Evolutionary conservation across 768 basidiomycete species (phyloP), one percentile per base, ranked within the genome.

Genomic region (Cystobasidiopsis lactophilus): DNA sequence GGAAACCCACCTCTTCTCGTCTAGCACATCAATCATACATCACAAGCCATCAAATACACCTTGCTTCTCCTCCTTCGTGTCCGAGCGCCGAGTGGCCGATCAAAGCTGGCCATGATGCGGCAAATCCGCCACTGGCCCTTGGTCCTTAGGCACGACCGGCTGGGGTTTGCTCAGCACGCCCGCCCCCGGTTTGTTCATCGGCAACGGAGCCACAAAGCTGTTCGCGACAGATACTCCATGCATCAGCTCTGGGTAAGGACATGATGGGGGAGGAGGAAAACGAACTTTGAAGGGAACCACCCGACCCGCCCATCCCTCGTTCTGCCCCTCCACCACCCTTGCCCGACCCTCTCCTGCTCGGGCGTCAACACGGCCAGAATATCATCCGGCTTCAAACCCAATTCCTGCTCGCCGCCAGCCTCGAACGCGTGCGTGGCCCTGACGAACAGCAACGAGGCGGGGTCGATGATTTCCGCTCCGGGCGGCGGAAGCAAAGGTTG

Each of bases 271-370:
- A 29, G 23, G 23, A 31, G 9, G 14, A 23, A 47, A 30, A 29
- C 45, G 23, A 4, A 47, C 45, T 23, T 85, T 53, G 71, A 74
- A 1, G 89, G 89, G 73, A 96, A 93, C 85, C 86, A 96, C 0
- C 89, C 89, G 59, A 83, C 78, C 59, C 80, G 72, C 0, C 89
- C 89, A 58, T 93, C 88, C 53, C 89, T 72, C 55, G 83, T 88
- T 43, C 89, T 73, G 1, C 89, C 89, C 65, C 77, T 79, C 88
- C 86, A 95, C 89, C 89, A 96, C 53, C 86, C 88, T 3, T 72
- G 75, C 52, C 71, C 69, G 2, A 78, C 76, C 57, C 82, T 77
- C 3, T 80, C 77, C 53, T 79, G 79, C 53, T 65, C 67, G 0
- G 81, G 81, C 0, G 77, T 80, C 67, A 85, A 77, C 43, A 96